These are phyloP conservation scores for Marsdenia floribunda DNA, from an alignment of 257 asterid genomes.

Conservation along the genomic window DNA sequence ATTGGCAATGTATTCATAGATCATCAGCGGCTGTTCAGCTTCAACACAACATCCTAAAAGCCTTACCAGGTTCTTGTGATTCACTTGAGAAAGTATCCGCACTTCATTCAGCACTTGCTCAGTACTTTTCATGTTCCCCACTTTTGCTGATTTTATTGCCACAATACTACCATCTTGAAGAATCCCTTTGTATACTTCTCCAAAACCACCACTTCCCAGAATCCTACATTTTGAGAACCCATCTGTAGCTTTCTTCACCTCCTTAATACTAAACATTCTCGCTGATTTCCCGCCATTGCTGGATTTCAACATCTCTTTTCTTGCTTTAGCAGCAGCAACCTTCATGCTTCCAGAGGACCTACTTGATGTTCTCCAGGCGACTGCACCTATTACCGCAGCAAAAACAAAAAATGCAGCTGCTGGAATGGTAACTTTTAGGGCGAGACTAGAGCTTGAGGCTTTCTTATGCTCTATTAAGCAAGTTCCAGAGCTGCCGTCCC, in stretches of 20 bases:
- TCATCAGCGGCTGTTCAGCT: constrained; percentile 40
- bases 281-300: constrained; percentile 31
- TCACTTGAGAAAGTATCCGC: constrained; percentile 43
- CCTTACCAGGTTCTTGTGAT: constrained; percentile 40
- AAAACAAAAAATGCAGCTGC: constrained; percentile 15
- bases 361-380: constrained; percentile 14
- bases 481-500: constrained; percentile 25
- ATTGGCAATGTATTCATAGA: constrained; percentile 38
- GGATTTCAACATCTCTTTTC: constrained; percentile 33
- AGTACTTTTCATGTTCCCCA: constrained; percentile 35
- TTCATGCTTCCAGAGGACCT: constrained; percentile 19
- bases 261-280: constrained; percentile 29
- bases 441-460: constrained; percentile 14
- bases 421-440: constrained; percentile 25
- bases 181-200: constrained; percentile 39
- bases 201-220: constrained; percentile 40
- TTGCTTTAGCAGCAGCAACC: constrained; percentile 30
- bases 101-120: constrained; percentile 38
- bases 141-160: constrained; percentile 37
- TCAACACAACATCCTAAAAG: constrained; percentile 42
- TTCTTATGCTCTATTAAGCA: constrained; percentile 21
- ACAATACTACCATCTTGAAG: constrained; percentile 28
- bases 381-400: constrained; percentile 14
- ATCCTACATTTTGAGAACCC: constrained; percentile 34
- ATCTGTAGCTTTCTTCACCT: constrained; percentile 40